Conservation (phyloP, 2,329 filamentous ascomycete species). For the Aspergillus brunneoviolaceus region DNA sequence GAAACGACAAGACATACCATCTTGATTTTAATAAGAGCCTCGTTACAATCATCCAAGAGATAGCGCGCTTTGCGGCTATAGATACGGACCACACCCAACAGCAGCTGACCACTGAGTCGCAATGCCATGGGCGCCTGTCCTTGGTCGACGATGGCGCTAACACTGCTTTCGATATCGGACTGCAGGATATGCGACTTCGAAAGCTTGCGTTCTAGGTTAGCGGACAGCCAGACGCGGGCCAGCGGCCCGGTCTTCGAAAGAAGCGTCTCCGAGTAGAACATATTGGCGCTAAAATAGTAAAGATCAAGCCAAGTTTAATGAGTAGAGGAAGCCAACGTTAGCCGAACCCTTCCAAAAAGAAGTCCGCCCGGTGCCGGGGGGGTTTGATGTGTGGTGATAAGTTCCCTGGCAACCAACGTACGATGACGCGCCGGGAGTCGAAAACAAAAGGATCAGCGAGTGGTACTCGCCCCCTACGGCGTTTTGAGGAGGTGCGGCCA, state of each 20-base stretch:
- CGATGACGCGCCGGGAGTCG: constrained; percentile 34
- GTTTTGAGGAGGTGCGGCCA: not conserved
- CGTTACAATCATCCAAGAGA: constrained; percentile 93
- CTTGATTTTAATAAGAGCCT: constrained; percentile 96
- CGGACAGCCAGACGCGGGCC: constrained; percentile 96
- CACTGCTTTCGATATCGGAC: constrained; percentile 90
- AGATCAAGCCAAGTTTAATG: constrained; percentile 9
- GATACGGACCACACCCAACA: constrained; percentile 94
- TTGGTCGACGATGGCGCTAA: constrained; percentile 90
- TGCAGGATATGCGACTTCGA: constrained; percentile 95
- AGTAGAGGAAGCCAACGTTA: constrained; percentile 34
- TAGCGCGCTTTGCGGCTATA: constrained; percentile 98
- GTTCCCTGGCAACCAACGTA: constrained; percentile 24
- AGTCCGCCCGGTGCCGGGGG: constrained; percentile 37
- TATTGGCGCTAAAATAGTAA: constrained; percentile 41
- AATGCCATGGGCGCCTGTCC: constrained; percentile 93
- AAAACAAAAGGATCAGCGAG: constrained; percentile 32
- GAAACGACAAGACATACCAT: constrained; percentile 63
- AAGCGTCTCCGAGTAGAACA: constrained; percentile 98
- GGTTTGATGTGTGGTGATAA: constrained; percentile 4
- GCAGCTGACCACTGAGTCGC: constrained; percentile 86
- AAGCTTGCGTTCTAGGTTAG: constrained; percentile 97
- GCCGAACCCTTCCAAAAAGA: constrained; percentile 12
- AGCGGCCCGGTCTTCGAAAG: constrained; percentile 95
- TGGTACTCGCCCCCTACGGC: constrained; percentile 10